These are phyloP conservation scores for Raphanus sativus DNA, from an alignment of 345 rosid species.

Conservation along the genomic window DNA sequence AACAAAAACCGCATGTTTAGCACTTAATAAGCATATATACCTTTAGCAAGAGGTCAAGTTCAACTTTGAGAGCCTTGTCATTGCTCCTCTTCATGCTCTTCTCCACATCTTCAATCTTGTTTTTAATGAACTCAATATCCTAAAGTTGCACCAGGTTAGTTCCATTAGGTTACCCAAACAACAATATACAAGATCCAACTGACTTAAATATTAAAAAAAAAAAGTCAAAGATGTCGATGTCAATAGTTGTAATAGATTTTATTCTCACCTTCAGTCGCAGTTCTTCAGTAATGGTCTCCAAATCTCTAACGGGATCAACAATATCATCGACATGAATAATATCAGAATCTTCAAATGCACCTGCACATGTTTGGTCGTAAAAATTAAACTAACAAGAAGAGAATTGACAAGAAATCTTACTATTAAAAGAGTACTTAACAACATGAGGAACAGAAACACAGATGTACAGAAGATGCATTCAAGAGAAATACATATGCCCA, in stretches of 20 bases:
- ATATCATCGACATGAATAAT: slow-evolving; percentile 94
- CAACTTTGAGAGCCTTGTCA: slow-evolving; percentile 85
- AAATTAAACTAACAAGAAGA: slow-evolving; percentile 12
- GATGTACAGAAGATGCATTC: not conserved
- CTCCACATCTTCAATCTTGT: slow-evolving; percentile 80
- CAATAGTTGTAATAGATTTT: slow-evolving; percentile 1
- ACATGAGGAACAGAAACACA: not conserved
- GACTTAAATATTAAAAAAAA: not conserved
- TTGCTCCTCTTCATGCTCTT: slow-evolving; percentile 99
- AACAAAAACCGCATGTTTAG: not conserved
- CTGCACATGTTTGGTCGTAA: slow-evolving; percentile 35
- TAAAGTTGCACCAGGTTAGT: slow-evolving; percentile 34
- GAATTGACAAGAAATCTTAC: not conserved
- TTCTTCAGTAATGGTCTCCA: slow-evolving; percentile 78
- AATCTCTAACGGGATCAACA: slow-evolving; percentile 93
- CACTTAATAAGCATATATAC: slow-evolving; percentile 19
- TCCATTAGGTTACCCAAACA: slow-evolving; percentile 15
- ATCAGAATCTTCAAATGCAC: slow-evolving; percentile 97
- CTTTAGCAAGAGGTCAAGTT: slow-evolving; percentile 58
- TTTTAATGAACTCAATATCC: slow-evolving; percentile 89
- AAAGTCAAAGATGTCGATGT: not conserved
- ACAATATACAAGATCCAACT: not conserved
- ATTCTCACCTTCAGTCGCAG: slow-evolving; percentile 75
- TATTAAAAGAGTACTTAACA: not conserved
- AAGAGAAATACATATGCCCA: not conserved